phyloP scores from a whole-genome alignment of 805 yeast genomes.

The Ogataea kodamae region DNA sequence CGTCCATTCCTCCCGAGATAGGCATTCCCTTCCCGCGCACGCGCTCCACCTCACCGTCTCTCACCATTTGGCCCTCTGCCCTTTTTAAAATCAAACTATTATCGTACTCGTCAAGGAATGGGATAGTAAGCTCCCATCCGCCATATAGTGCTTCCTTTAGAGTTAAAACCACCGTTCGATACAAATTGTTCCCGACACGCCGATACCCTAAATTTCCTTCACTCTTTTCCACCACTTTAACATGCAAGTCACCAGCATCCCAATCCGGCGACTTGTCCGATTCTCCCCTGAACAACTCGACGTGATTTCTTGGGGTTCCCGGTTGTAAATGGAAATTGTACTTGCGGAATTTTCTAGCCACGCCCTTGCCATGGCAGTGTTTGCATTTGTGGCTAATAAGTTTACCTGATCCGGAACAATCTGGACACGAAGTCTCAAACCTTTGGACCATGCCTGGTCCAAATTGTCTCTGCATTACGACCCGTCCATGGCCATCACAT shows the following conservation, averaged over 20 bases:
- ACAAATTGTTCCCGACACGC: constrained; percentile 69
- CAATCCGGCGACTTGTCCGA: constrained; percentile 83
- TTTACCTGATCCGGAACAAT: constrained; percentile 77
- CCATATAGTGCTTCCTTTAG: constrained; percentile 72
- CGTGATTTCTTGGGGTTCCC: constrained; percentile 63
- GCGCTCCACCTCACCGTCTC: constrained; percentile 68
- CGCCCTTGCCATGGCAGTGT: constrained; percentile 68
- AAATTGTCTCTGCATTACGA: constrained; percentile 62
- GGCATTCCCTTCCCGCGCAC: constrained; percentile 89
- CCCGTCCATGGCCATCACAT: constrained; percentile 77
- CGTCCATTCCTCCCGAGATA: constrained; percentile 42
- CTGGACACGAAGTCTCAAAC: constrained; percentile 73
- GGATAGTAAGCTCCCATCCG: constrained; percentile 71
- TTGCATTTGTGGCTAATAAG: constrained; percentile 61
- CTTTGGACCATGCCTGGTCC: constrained; percentile 92
- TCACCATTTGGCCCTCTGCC: constrained; percentile 46
- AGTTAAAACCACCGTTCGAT: constrained; percentile 75
- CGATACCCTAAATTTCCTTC: constrained; percentile 75
- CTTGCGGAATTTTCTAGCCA: constrained; percentile 49
- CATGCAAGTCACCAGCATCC: constrained; percentile 73
- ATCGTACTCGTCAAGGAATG: constrained; percentile 61
- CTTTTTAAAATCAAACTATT: constrained; percentile 46
- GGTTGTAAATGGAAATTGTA: constrained; percentile 63
- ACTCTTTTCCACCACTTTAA: constrained; percentile 55
- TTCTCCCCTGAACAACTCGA: constrained; percentile 63